Base-by-base conservation (phyloP, 1,284 basidiomycete genomes). In the Ceratobasidium papillatum region DNA sequence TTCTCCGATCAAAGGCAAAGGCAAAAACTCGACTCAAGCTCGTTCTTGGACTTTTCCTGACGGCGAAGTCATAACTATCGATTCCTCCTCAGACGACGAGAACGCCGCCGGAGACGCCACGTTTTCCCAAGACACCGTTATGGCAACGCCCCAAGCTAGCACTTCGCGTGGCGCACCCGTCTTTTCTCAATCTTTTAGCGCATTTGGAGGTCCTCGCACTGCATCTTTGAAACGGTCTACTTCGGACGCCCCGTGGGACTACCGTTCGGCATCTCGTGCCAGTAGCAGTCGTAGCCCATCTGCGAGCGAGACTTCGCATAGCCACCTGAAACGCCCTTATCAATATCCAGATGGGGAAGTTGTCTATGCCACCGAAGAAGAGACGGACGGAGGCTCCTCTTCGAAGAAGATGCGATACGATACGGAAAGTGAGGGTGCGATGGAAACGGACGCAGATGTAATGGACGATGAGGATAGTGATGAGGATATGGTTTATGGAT, bases 41-140 rank as follows among this genome's bases (percentile, higher is more conserved):
- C 12, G 30, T 4, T 27, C 43, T 30, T 72, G 27, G 27, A 49
- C 56, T 22, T 72, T 61, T 22, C 58, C 69, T 7, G 69, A 72
- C 69, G 58, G 58, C 25, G 69, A 72, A 25, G 43, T 72, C 17
- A 51, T 72, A 32, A 56, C 45, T 19, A 72, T 72, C 17, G 54
- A 61, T 27, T 71, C 68, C 9, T 68, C 65, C 2, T 36, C 38
- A 34, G 68, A 71, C 41, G 68, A 71, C 8, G 54, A 43, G 1
- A 34, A 54, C 68, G 22, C 30, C 2, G 38, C 30, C 2, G 38
- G 52, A 19, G 43, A 61, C 45, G 30, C 30, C 4, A 56, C 66
- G 25, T 41, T 56, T 32, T 51, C 32, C 25, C 61, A 43, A 11
- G 22, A 52, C 3, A 34, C 51, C 12, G 41, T 61, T n/a, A 30